Base-by-base conservation (phyloP, 768 basidiomycete genomes). In the Pholiota conissans region DNA sequence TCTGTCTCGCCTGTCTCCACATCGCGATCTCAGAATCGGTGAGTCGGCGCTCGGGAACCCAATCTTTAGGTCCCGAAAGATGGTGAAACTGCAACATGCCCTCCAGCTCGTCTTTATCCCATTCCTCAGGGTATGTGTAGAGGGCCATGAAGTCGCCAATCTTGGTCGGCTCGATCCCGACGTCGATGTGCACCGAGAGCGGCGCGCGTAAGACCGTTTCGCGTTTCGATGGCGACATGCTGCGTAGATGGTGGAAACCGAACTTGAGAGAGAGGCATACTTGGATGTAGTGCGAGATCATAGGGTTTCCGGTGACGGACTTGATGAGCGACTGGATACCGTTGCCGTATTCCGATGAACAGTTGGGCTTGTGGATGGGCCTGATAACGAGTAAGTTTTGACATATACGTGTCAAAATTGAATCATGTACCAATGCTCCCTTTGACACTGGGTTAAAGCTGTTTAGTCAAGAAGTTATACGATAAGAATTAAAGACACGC, bases 61-160 rank as follows among this genome's bases (percentile, higher is more conserved):
- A 52, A 58, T 3, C 55, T 56, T 54, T 58, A 39, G 2, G 55
- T 29, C 5, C 57, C 45, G 28, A 51, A 32, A 63, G 50, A n/a
- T 60, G 39, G 35, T 66, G 62, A 18, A 66, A 53, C 30, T 63
- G 65, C 3, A 66, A 61, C 65, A 66, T 63, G 3, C 62, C 62
- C 40, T 65, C 60, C 34, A 63, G 49, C 16, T 49, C 50, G 29
- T 61, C 53, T 7, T 60, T 47, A 20, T 59, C 62, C 51, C 53
- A 60, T 13, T 55, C 39, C 3, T 63, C 64, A 5, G 55, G 55
- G 35, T 58, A 62, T 13, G 62, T 63, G 40, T 61, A 63, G 39
- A 66, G 34, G n/a, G 52, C 58, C 62, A 63, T 65, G 51, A 62
- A 65, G 1, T 63, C 60, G n/a, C 56, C 50, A 11, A 65, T 65